Evolutionary conservation across 306 rosid genomes (phyloP), one percentile per base, ranked within the genome.

Genomic region (Elaeagnus macrophylla): DNA sequence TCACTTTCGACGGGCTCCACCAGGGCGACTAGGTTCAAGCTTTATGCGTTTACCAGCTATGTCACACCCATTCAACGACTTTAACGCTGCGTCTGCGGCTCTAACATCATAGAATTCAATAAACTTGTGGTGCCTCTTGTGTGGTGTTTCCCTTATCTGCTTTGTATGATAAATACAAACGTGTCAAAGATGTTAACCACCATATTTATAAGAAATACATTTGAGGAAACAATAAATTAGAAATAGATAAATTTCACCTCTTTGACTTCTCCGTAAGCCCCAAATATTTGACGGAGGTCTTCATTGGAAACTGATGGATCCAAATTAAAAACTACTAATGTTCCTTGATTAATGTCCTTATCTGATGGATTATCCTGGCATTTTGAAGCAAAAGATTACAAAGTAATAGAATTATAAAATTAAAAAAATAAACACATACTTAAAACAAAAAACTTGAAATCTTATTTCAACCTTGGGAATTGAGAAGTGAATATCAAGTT

Each of bases 11-110:
- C 97, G 95, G 48, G 95, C 93, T 72, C 97, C 97, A 39, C 97
- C 97, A 64, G 97, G 97, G 50, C 97, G 94, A 63, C 97, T 89
- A n/a, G 97, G 97, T 78, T 89, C 97, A 71, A 89, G 91, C 76
- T 89, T 89, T 73, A 89, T 85, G 68, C 93, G 84, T 67, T 89
- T 89, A 56, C 97, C 97, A 45, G 95, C 97, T 67, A 89, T 89
- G 63, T 89, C 97, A 67, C 91, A 74, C 74, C 89, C 69, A 78
- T 89, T 89, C 74, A 89, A 80, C 39, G 93, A 86, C 69, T 80
- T 85, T 44, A 89, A 86, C 38, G 97, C 95, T 70, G 83, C 97
- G 53, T 89, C 95, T 19, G 97, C 89, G 15, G 81, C 93, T 76
- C 97, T 82, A 67, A 85, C 93, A 55, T 89, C 97, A 65, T 78